Evolutionary conservation across 306 rosid genomes (phyloP).

Genomic region (Mucuna pruriens): DNA sequence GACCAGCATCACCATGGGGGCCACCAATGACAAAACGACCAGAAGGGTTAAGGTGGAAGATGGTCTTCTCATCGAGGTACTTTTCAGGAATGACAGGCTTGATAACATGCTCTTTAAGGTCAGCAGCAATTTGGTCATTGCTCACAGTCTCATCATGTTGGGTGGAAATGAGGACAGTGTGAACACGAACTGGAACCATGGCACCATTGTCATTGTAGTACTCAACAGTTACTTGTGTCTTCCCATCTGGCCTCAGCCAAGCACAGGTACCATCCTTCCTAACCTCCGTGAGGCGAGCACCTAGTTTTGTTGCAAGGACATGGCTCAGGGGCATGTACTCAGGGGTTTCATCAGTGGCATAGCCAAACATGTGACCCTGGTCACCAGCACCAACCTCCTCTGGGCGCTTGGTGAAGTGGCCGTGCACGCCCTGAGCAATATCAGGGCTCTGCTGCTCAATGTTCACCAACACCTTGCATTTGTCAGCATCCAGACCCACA

Average conservation of each 20-base stretch:
- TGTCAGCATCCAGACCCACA: conserved; percentile 98
- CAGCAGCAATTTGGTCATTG: conserved; percentile 93
- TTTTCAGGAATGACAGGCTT: conserved; percentile 96
- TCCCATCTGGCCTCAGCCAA: conserved; percentile 99
- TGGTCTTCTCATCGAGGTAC: conserved; percentile 95
- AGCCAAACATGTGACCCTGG: conserved; percentile 99
- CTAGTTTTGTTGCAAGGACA: conserved; percentile 96
- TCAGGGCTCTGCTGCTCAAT: conserved; percentile 99
- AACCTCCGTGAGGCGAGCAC: conserved; percentile 93
- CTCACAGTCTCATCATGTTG: conserved; percentile 98
- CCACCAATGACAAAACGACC: conserved; percentile 99
- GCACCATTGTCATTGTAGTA: conserved; percentile 92
- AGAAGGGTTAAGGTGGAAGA: conserved; percentile 99
- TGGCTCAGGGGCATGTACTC: conserved; percentile 95
- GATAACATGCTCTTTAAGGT: conserved; percentile 94
- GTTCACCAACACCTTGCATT: conserved; percentile 98
- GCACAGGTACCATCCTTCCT: conserved; percentile 95
- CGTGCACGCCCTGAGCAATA: conserved; percentile 99
- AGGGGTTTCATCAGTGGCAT: conserved; percentile 99
- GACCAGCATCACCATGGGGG: conserved; percentile 99
- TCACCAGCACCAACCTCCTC: conserved; percentile 99
- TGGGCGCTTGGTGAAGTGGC: conserved; percentile 98
- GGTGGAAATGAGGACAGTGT: conserved; percentile 98
- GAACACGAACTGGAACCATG: conserved; percentile 95
- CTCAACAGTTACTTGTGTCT: conserved; percentile 97